Conservation (phyloP, 2,329 filamentous ascomycete genomes). For the Nemania bipapillata region DNA sequence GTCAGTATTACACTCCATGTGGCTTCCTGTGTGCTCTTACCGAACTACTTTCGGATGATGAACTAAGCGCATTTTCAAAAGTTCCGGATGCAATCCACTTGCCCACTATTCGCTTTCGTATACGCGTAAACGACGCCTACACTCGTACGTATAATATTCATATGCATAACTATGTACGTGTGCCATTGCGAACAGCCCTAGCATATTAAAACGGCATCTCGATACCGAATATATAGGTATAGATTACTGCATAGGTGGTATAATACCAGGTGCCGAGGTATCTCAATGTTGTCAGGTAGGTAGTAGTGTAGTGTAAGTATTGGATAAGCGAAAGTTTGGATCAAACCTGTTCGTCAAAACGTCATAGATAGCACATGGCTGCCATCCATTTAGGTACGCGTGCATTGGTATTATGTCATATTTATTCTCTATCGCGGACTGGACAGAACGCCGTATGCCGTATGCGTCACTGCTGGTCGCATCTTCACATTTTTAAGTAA, state of each 20-base stretch:
- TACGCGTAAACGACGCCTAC: background rate
- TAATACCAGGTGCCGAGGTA: no score
- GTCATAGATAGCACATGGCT: no score
- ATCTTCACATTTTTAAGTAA: background rate
- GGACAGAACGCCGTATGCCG: background rate
- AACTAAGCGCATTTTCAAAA: background rate
- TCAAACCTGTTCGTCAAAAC: no score
- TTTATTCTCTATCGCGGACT: background rate
- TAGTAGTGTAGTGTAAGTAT: no score
- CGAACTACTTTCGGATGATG: background rate
- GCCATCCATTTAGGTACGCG: background rate
- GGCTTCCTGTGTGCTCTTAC: background rate
- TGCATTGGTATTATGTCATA: constrained; percentile 6
- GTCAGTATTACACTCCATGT: background rate
- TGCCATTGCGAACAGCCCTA: no score
- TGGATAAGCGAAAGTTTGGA: no score
- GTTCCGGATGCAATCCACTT: background rate
- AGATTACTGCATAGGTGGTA: no score
- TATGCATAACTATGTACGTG: no score
- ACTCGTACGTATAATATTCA: background rate
- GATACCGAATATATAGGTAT: no score
- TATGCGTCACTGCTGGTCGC: background rate
- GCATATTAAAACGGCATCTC: no score
- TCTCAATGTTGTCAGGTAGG: no score
- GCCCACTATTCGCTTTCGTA: background rate